Evolutionary conservation across 129 eudicot species (phyloP).

Genomic region (Artemisia annua): DNA sequence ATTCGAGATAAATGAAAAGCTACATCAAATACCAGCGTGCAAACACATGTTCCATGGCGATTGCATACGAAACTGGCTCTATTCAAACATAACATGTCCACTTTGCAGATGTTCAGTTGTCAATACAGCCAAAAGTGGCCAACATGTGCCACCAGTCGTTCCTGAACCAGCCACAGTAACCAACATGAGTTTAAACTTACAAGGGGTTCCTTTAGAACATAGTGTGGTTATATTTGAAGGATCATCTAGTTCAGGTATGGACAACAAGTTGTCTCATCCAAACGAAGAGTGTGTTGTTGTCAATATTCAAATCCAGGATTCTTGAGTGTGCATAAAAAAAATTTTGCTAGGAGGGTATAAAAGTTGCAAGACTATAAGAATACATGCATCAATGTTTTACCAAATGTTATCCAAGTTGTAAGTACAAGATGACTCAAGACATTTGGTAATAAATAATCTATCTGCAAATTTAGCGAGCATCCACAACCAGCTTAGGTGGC

Average conservation of each 20-base stretch:
- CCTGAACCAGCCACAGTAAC: slow-evolving; percentile 20
- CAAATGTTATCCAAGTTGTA: slow-evolving; percentile 16
- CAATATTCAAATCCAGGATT: slow-evolving; percentile 26
- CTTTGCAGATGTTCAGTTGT: slow-evolving; percentile 63
- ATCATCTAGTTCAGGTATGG: slow-evolving; percentile 41
- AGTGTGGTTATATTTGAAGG: slow-evolving; percentile 35
- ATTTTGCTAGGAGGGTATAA: slow-evolving; percentile 25
- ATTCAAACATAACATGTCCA: slow-evolving; percentile 63
- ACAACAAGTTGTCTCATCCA: slow-evolving; percentile 26
- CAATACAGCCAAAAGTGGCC: slow-evolving; percentile 15
- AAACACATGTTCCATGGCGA: slow-evolving; percentile 66
- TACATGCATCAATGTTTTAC: slow-evolving; percentile 17
- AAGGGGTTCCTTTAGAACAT: slow-evolving; percentile 30
- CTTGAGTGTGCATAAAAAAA: slow-evolving; percentile 14
- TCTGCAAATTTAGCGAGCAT: no score
- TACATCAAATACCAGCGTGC: slow-evolving; percentile 57
- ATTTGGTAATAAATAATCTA: no score
- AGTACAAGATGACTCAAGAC: no score
- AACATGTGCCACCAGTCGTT: slow-evolving; percentile 15
- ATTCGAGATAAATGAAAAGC: slow-evolving; percentile 57
- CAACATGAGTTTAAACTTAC: slow-evolving; percentile 15
- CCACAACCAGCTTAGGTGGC: no score
- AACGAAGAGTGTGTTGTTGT: slow-evolving; percentile 29
- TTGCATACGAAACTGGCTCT: slow-evolving; percentile 64
- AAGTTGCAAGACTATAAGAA: slow-evolving; percentile 12